Conservation (phyloP, 2,329 filamentous ascomycete genomes). For the Cordyceps tenuipes region DNA sequence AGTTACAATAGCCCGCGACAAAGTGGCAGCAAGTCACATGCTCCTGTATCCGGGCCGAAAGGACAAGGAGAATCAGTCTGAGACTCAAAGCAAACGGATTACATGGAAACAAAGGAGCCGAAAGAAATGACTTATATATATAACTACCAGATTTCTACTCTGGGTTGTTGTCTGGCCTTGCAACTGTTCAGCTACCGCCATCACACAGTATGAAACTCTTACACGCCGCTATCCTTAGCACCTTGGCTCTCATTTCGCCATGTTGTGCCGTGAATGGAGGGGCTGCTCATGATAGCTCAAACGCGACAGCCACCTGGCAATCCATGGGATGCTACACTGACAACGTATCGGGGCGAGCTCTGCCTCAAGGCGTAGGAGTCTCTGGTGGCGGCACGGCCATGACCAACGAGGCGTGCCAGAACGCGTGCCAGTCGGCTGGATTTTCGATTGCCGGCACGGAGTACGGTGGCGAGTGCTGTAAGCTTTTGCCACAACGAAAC, state of each 20-base stretch:
- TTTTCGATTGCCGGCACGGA: neutral
- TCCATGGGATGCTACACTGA: constrained; percentile 1
- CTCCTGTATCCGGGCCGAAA: neutral
- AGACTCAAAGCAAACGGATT: no score
- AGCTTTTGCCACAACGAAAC: neutral
- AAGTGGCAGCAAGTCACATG: neutral
- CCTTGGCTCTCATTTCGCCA: neutral
- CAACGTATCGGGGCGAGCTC: neutral
- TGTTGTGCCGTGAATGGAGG: neutral
- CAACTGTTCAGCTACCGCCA: no score
- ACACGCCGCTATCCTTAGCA: neutral
- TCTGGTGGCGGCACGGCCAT: neutral
- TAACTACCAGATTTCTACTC: no score
- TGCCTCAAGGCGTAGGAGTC: neutral
- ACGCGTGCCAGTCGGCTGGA: neutral
- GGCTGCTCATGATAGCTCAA: no score
- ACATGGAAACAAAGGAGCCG: no score
- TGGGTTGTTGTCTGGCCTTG: no score
- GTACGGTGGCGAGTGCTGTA: constrained; percentile 2
- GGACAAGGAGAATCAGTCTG: neutral
- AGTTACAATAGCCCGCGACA: neutral
- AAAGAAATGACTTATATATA: no score
- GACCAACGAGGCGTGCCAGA: neutral
- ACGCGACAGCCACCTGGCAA: neutral
- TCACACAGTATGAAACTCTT: neutral